A percentile compares a stretch with the other conserved stretches of the same genome.
These are phyloP conservation scores for Didymella exigua DNA, from an alignment of 2,329 filamentous ascomycete species.

Conservation along the genomic window DNA sequence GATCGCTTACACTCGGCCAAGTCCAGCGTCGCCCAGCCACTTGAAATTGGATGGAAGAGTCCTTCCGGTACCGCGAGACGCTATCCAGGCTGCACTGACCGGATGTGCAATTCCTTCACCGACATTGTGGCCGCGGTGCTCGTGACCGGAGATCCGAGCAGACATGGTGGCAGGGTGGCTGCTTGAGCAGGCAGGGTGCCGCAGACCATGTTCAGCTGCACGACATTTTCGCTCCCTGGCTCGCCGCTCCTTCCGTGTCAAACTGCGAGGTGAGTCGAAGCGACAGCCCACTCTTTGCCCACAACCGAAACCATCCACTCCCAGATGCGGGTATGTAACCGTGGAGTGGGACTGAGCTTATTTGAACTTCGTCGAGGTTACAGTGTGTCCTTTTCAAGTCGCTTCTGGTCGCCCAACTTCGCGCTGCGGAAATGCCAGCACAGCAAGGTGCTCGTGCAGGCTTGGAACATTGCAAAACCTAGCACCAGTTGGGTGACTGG, in stretches of 20 bases:
- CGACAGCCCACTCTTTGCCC: constrained; percentile 32
- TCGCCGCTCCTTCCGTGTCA: constrained; percentile 34
- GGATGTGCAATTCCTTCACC: constrained; percentile 9
- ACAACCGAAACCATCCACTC: constrained; percentile 29
- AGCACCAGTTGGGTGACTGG: constrained; percentile 9
- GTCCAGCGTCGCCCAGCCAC: constrained; percentile 14
- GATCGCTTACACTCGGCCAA: constrained; percentile 17
- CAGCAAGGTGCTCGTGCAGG: constrained; percentile 9
- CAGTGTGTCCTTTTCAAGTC: constrained; percentile 3
- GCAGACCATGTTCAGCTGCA: constrained; percentile 24
- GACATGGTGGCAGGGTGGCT: constrained; percentile 10
- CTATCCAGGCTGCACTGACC: constrained; percentile 11
- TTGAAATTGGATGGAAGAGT: constrained; percentile 7
- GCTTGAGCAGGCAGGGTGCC: constrained; percentile 16
- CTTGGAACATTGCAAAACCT: constrained; percentile 1
- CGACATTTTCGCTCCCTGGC: constrained; percentile 28
- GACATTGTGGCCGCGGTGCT: constrained; percentile 13
- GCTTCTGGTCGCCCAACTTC: not conserved
- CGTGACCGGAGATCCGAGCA: constrained; percentile 25
- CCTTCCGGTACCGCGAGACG: constrained; percentile 9
- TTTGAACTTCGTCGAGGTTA: constrained; percentile 30
- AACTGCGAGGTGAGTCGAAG: constrained; percentile 20
- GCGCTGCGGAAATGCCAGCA: constrained; percentile 5
- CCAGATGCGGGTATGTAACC: constrained; percentile 34
- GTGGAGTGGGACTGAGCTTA: constrained; percentile 43